Evolutionary conservation across 1,284 basidiomycete species (phyloP).

Genomic region (Phellinidium pouzarii): DNA sequence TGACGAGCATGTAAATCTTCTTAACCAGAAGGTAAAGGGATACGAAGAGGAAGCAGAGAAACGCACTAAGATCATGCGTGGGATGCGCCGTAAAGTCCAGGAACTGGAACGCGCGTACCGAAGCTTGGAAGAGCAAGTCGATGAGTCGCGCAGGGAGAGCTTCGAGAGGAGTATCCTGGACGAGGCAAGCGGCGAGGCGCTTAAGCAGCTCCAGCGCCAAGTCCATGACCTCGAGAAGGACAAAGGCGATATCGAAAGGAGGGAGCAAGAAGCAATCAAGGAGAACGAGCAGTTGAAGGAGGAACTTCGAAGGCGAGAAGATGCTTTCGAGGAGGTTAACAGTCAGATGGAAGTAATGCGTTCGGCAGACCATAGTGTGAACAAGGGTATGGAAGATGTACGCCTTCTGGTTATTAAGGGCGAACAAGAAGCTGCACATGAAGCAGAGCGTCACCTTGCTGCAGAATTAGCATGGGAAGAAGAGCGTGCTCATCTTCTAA

Average conservation of each 20-base stretch:
- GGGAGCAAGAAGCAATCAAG: constrained; percentile 31
- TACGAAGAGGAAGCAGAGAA: constrained; percentile 55
- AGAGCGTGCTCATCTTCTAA: constrained; percentile 38
- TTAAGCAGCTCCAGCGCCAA: constrained; percentile 58
- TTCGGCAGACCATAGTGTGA: constrained; percentile 29
- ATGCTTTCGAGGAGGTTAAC: constrained; percentile 44
- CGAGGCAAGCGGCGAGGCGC: constrained; percentile 63
- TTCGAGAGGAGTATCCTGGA: constrained; percentile 72
- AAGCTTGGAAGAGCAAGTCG: constrained; percentile 62
- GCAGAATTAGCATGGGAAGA: constrained; percentile 42
- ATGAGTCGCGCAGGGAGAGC: constrained; percentile 57
- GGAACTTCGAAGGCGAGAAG: constrained; percentile 43
- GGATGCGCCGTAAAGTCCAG: constrained; percentile 66
- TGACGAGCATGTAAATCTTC: constrained; percentile 59
- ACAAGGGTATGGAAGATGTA: constrained; percentile 33
- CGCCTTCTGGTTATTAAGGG: constrained; percentile 33
- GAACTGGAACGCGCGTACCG: constrained; percentile 61
- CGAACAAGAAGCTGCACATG: constrained; percentile 35
- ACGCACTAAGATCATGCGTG: constrained; percentile 43
- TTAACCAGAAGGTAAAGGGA: constrained; percentile 45
- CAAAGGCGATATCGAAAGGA: constrained; percentile 40
- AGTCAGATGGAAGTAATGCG: constrained; percentile 48
- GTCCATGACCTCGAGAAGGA: constrained; percentile 57
- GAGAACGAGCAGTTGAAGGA: constrained; percentile 39
- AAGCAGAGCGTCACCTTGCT: constrained; percentile 34